Conservation (phyloP, 257 asterid genomes). For the Buddleja alternifolia region DNA sequence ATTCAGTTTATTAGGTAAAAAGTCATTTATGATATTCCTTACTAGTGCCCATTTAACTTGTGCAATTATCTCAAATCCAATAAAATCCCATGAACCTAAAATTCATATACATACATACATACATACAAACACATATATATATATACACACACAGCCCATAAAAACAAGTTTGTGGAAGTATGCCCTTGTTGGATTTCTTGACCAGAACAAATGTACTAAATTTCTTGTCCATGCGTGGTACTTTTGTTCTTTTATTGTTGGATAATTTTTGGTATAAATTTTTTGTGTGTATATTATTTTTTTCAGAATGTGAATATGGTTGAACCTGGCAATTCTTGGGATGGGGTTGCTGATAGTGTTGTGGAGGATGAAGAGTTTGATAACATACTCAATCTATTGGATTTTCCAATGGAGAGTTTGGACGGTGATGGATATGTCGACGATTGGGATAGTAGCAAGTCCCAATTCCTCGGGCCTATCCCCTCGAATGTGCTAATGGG, state of each 20-base stretch:
- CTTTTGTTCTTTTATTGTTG: background rate
- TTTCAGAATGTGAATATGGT: constrained; percentile 56
- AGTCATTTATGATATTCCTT: background rate
- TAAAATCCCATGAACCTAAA: background rate
- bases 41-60: background rate
- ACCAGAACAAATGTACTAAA: background rate
- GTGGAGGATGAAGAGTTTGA: constrained; percentile 44
- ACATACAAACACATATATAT: background rate
- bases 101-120: background rate
- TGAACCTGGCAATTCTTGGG: constrained; percentile 48
- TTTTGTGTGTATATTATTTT: background rate
- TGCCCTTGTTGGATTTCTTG: background rate
- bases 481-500: constrained; percentile 48
- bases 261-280: background rate
- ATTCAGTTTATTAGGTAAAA: constrained; percentile 2
- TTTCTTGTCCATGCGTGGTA: background rate
- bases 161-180: background rate
- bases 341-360: constrained; percentile 31
- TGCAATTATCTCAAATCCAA: background rate
- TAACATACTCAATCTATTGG: constrained; percentile 48
- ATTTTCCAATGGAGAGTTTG: constrained; percentile 68
- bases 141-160: background rate
- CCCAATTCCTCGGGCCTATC: constrained; percentile 63
- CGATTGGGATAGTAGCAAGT: constrained; percentile 63
- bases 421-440: constrained; percentile 51